phyloP scores from a whole-genome alignment of 345 rosid genomes.

The Psidium friedrichsthalianum region DNA sequence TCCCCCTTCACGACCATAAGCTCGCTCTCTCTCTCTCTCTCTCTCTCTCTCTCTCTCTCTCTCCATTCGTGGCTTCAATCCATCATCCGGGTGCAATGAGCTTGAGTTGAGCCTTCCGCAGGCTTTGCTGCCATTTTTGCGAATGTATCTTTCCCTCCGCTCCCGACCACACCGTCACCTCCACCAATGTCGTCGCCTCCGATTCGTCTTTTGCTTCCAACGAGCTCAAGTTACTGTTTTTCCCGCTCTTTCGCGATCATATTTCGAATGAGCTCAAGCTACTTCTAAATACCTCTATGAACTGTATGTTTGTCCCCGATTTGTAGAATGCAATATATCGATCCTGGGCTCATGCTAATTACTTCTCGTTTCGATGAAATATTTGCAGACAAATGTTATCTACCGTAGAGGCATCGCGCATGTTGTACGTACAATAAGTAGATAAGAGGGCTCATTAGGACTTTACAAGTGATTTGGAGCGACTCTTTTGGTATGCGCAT shows the following conservation, averaged over 20 bases:
- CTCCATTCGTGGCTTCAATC: no score
- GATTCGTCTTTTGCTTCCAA: not conserved
- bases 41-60: not conserved
- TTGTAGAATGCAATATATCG: not conserved
- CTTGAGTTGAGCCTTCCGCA: no score
- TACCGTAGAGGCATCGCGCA: constrained; percentile 70
- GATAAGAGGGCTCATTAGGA: constrained; percentile 54
- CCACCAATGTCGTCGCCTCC: not conserved
- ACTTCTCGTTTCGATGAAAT: not conserved
- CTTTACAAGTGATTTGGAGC: constrained; percentile 82
- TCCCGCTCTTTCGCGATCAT: not conserved
- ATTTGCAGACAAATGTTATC: constrained; percentile 46
- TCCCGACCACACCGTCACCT: no score
- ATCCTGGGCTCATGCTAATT: not conserved
- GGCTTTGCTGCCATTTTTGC: no score
- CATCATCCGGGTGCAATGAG: no score
- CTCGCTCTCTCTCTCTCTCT: no score
- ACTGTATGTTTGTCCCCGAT: not conserved
- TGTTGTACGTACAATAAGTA: constrained; percentile 51
- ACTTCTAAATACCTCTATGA: no score
- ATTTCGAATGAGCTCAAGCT: no score
- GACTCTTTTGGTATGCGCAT: constrained; percentile 49
- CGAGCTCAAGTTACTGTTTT: not conserved
- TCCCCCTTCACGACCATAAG: no score
- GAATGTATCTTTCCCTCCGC: no score